Percentiles rank a stretch among this genome's conserved stretches.
Conservation (phyloP, 805 yeast genomes). For the Hyphopichia homilentoma region DNA sequence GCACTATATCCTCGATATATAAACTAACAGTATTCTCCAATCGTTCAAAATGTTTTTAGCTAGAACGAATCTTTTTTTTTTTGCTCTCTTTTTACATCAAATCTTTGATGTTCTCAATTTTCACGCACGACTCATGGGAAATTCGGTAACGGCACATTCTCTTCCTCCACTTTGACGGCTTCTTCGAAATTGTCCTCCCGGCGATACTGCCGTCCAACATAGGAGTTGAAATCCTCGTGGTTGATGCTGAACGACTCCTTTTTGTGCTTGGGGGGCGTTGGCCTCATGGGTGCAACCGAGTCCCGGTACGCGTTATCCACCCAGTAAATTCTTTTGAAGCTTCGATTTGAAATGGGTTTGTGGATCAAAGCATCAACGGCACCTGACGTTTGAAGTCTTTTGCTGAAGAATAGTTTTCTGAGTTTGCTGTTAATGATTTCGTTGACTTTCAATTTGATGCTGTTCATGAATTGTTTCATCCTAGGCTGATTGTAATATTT, state of each 20-base stretch:
- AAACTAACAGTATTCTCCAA: too few relatives aligned
- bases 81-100: too few relatives aligned
- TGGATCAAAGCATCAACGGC: slow-evolving; percentile 22
- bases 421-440: slow-evolving; percentile 23
- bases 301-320: slow-evolving; percentile 8
- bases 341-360: slow-evolving; percentile 17
- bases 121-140: too few relatives aligned
- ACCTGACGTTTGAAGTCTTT: slow-evolving; percentile 4
- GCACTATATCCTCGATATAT: too few relatives aligned
- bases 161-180: too few relatives aligned
- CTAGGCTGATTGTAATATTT: slow-evolving; percentile 30
- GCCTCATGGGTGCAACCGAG: not conserved
- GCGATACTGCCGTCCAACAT: not conserved
- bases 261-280: not conserved
- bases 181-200: too few relatives aligned
- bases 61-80: too few relatives aligned
- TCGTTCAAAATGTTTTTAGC: too few relatives aligned
- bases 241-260: slow-evolving; percentile 1
- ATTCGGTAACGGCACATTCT: too few relatives aligned
- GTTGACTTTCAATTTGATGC: slow-evolving; percentile 21
- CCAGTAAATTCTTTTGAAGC: slow-evolving; percentile 34
- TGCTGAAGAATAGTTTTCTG: slow-evolving; percentile 16
- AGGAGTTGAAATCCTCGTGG: slow-evolving; percentile 1
- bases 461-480: slow-evolving; percentile 24
- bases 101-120: too few relatives aligned